Evolutionary conservation across 257 asterid genomes (phyloP).

Genomic region (Solanum acaule): DNA sequence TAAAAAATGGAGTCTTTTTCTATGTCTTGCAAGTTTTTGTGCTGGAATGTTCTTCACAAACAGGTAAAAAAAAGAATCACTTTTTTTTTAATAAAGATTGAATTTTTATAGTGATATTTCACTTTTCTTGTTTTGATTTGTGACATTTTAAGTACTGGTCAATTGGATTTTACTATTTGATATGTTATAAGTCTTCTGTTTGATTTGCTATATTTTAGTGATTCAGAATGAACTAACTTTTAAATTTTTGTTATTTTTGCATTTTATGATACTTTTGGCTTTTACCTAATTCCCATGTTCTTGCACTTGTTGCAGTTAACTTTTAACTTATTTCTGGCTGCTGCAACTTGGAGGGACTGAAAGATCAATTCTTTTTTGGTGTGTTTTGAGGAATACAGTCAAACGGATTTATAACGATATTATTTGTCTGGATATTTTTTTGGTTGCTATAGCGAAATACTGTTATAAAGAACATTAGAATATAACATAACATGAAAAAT

Average conservation of each 20-base stretch:
- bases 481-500: background rate
- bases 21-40: slow-evolving; percentile 64
- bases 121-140: background rate
- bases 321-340: background rate
- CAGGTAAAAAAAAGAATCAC: slow-evolving; percentile 37
- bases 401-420: too few species aligned
- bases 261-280: background rate
- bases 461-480: background rate
- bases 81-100: background rate
- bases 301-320: background rate
- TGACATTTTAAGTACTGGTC: background rate
- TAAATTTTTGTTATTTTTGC: background rate
- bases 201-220: background rate
- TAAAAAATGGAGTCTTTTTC: slow-evolving; percentile 61
- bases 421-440: too few species aligned
- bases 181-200: background rate
- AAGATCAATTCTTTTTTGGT: background rate
- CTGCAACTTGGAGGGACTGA: background rate
- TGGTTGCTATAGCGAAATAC: background rate
- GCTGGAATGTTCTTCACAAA: slow-evolving; percentile 72
- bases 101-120: background rate
- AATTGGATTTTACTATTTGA: background rate
- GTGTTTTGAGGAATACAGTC: background rate
- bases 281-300: background rate
- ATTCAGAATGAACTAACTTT: background rate